Conservation (phyloP, 495 filamentous ascomycete genomes). For the Xylaria sp. region DNA sequence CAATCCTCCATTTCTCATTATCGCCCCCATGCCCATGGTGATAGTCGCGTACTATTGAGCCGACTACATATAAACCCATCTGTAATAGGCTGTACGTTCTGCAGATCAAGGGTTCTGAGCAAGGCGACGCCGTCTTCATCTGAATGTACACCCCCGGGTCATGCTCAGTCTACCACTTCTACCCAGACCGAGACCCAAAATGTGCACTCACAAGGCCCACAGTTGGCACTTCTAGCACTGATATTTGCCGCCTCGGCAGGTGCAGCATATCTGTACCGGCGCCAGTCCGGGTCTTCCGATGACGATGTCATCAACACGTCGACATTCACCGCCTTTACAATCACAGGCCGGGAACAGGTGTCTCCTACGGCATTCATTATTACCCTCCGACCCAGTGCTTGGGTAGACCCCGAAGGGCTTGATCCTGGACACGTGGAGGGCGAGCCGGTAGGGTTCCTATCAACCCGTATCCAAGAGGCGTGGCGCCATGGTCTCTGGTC, state of each 20-base stretch:
- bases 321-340: conserved; percentile 67
- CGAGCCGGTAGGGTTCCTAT: conserved; percentile 14
- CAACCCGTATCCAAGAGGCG: conserved; percentile 30
- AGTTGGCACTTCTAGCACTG: conserved; percentile 17
- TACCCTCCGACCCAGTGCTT: conserved; percentile 59
- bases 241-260: conserved; percentile 21
- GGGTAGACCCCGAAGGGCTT: conserved; percentile 32
- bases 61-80: not conserved
- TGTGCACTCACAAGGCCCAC: not conserved
- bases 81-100: conserved; percentile 1
- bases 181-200: not conserved
- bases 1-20: not conserved
- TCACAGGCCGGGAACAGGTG: conserved; percentile 70
- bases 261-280: conserved; percentile 17
- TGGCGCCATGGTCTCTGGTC: conserved; percentile 73
- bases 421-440: conserved; percentile 50
- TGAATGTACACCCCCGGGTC: not conserved
- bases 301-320: conserved; percentile 48
- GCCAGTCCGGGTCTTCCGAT: not conserved
- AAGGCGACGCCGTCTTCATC: not conserved
- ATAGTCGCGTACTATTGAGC: not conserved
- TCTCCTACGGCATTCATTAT: conserved; percentile 79
- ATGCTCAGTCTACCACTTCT: not conserved
- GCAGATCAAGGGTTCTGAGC: not conserved
- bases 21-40: not conserved